Percentiles rank a stretch among this genome's conserved stretches.
Conservation (phyloP, 768 basidiomycete species). For the Hygrophorus pudorinus region DNA sequence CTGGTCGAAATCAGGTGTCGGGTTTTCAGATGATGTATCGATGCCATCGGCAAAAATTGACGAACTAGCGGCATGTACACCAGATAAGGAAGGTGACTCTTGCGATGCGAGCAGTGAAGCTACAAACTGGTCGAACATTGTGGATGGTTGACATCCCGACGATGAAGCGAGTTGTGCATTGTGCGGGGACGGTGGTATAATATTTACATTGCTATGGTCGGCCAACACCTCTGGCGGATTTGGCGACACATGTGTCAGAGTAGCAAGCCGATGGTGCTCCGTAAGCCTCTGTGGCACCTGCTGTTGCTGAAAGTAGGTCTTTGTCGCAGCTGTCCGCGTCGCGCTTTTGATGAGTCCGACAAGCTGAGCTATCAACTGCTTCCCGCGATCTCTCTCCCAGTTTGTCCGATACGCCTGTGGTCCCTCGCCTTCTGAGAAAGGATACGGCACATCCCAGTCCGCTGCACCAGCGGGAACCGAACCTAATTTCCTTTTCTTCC, state of each 20-base stretch:
- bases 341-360: slow-evolving; percentile 51
- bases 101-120: slow-evolving; percentile 27
- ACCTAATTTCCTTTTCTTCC: slow-evolving; percentile 54
- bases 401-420: slow-evolving; percentile 51
- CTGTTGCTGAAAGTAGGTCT: slow-evolving; percentile 29
- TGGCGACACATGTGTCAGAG: slow-evolving; percentile 21
- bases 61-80: background rate
- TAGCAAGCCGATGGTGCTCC: slow-evolving; percentile 24
- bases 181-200: slow-evolving; percentile 1
- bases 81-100: slow-evolving; percentile 5
- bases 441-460: slow-evolving; percentile 81
- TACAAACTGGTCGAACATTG: slow-evolving; percentile 30
- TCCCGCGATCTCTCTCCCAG: slow-evolving; percentile 59
- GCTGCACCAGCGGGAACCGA: slow-evolving; percentile 69
- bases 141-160: slow-evolving; percentile 11
- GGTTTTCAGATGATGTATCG: slow-evolving; percentile 5
- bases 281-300: slow-evolving; percentile 15
- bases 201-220: slow-evolving; percentile 15
- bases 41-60: slow-evolving; percentile 1
- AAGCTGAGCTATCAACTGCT: slow-evolving; percentile 52
- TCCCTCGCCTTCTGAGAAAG: slow-evolving; percentile 63
- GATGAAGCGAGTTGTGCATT: slow-evolving; percentile 1
- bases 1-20: slow-evolving; percentile 21
- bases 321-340: slow-evolving; percentile 49
- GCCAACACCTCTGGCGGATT: slow-evolving; percentile 16